Base-by-base conservation (phyloP, 805 yeast genomes). In the Candida chilensis region DNA sequence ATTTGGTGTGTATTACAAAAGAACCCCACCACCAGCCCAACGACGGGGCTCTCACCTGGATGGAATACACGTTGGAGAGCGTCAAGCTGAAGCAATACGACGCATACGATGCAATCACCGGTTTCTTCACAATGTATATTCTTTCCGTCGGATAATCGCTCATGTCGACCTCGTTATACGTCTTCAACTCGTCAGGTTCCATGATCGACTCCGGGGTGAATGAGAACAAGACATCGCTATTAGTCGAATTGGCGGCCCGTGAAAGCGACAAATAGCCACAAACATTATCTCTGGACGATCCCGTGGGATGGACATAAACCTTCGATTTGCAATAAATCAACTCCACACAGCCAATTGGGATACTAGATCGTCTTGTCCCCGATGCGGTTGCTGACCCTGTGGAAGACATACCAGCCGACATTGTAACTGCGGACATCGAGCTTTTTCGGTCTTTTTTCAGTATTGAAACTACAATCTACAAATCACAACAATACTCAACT, bases 11-110 rank as follows among this genome's bases (percentile, higher is more conserved):
- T 17, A 92, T 52, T 2, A 86, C 60, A 11, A 90, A 58, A 0
- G 95, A 83, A 0, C 99, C 99, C 55, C 71, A 74, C 96, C 96
- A 90, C 75, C 87, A 78, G 2, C 88, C 94, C 11, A 74, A 59
- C 2, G 87, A 76, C 5, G 96, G 96, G 2, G 78, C 78, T 32
- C 96, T 67, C 9, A 80, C 71, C 50, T 88, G 95, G 24, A 92
- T 64, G 16, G 95, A 82, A 50, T 76, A 90, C 4, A 90, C 47
- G 35, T 67, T 68, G 21, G 70, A 48, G 17, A 83, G 49, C 12
- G 75, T 67, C 14, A 79, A 49, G 3, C 80, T 71, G 54, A 87
- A 87, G 5, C 88, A 75, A 54, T 74, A 85, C 1, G 84, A 70
- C 2, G 74, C 50, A 16, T 72, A 44, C 2, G 77, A 63, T 2